Conservation (phyloP, 2,329 filamentous ascomycete genomes). For the Aspergillus puulaauensis region DNA sequence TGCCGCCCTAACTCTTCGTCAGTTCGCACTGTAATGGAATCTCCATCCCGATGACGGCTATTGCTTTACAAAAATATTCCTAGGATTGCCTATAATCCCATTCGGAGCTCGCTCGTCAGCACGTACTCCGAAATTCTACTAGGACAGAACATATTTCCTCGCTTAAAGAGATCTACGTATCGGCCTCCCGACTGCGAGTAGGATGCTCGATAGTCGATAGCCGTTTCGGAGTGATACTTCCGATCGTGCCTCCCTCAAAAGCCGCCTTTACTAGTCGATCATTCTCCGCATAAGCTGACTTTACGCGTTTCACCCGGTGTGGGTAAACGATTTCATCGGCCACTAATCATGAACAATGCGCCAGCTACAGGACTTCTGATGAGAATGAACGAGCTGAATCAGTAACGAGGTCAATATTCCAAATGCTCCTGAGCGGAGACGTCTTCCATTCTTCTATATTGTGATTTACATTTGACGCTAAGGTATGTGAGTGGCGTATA, state of each 20-base stretch:
- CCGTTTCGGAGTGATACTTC: not conserved
- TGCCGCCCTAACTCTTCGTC: too few relatives aligned
- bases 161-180: too few relatives aligned
- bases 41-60: too few relatives aligned
- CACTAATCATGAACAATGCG: not conserved
- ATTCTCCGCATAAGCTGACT: too few relatives aligned
- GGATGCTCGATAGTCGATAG: not conserved
- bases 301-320: not conserved
- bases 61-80: too few relatives aligned
- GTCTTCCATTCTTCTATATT: not conserved
- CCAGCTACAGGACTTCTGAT: not conserved
- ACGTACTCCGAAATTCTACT: too few relatives aligned
- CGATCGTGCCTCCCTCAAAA: not conserved
- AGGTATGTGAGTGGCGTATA: not conserved
- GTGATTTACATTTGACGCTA: not conserved
- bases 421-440: not conserved
- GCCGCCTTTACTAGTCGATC: not conserved
- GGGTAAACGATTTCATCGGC: not conserved
- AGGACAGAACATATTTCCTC: too few relatives aligned
- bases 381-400: not conserved
- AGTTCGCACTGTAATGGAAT: too few relatives aligned
- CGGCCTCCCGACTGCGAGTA: not conserved
- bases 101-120: too few relatives aligned
- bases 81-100: too few relatives aligned
- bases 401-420: not conserved